Evolutionary conservation across 805 yeast genomes (phyloP), one percentile per base, ranked within the genome.

Genomic region (Barnettozyma sp.): DNA sequence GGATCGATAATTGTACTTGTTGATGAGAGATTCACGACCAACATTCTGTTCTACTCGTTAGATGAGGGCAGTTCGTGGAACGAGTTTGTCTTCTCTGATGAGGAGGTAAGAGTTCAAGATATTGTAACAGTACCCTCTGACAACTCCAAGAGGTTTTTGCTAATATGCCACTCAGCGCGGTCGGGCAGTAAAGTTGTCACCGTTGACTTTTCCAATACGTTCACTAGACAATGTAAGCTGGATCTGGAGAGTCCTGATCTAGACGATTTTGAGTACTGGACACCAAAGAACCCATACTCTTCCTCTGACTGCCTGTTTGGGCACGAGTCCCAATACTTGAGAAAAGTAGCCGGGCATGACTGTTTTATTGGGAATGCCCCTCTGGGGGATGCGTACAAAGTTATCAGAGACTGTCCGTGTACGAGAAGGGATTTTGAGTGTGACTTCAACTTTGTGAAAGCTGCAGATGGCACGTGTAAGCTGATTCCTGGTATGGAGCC

Each of bases 121-220:
- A 65, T 90, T 41, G 82, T 84, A 2, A 90, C 97, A 1, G 86
- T 86, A 22, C 97, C 97, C 4, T 72, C 86, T 3, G 97, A 90
- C 54, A 82, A 87, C 3, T 76, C 95, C 1, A 63, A 85, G 40
- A 78, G 77, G 50, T 87, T 92, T 50, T 49, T 85, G 27, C 51
- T 92, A 7, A 65, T 87, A 68, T 7, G 54, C 66, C 11, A 52
- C 60, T 5, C 58, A 59, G 28, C n/a, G n/a, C 78, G 73, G 16
- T 66, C 57, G 11, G 51, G 63, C 26, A 70, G 82, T 1, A 54
- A 59, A 12, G 62, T 73, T 0, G 59, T 66, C 27, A 60, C 76
- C 4, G 41, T 83, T 14, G 84, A 82, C 52, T 83, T 83, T 55
- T 59, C 68, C 2, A 56, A 57, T 1, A 54, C 72, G 14, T 68